Percentiles rank a stretch among this genome's conserved stretches.
Evolutionary conservation across 2,329 filamentous ascomycete genomes (phyloP).

Genomic region (Talaromyces sp.): DNA sequence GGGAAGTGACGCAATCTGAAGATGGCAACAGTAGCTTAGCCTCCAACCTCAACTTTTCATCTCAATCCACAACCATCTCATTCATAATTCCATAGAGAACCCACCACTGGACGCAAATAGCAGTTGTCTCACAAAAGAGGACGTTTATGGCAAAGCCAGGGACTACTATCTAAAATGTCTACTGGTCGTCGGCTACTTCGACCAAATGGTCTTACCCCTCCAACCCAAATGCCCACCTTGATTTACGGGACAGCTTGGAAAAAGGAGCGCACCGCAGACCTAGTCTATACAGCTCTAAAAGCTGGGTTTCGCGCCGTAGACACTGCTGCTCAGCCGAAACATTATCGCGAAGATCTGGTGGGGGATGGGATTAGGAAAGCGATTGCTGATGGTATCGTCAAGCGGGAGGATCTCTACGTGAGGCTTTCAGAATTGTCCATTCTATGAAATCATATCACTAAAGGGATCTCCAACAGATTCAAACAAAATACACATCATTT

Average conservation of each 20-base stretch:
- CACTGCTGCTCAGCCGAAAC: conserved; percentile 71
- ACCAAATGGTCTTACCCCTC: conserved; percentile 2
- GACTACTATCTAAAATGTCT: conserved; percentile 1
- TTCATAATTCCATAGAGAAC: too few relatives aligned
- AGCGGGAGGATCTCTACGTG: conserved; percentile 59
- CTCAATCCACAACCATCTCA: too few relatives aligned
- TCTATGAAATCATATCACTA: background rate
- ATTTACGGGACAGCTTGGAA: conserved; percentile 89
- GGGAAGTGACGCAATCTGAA: too few relatives aligned
- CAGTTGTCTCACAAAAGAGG: background rate
- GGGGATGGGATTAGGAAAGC: conserved; percentile 61
- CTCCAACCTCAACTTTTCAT: too few relatives aligned
- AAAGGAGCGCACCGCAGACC: conserved; percentile 58
- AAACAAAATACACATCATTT: conserved; percentile 75
- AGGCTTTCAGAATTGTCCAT: conserved; percentile 18
- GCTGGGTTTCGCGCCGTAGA: conserved; percentile 69
- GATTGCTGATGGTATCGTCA: conserved; percentile 55
- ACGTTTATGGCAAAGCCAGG: background rate
- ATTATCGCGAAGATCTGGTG: conserved; percentile 70
- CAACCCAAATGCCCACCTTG: conserved; percentile 39
- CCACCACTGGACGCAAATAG: too few relatives aligned
- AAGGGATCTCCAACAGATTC: conserved; percentile 49
- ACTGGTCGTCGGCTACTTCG: background rate
- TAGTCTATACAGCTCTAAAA: conserved; percentile 64
- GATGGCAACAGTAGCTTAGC: too few relatives aligned